A percentile compares a stretch with the other conserved stretches of the same genome.
phyloP scores from a whole-genome alignment of 148 eudicot species.

The Rhododendron simsii region DNA sequence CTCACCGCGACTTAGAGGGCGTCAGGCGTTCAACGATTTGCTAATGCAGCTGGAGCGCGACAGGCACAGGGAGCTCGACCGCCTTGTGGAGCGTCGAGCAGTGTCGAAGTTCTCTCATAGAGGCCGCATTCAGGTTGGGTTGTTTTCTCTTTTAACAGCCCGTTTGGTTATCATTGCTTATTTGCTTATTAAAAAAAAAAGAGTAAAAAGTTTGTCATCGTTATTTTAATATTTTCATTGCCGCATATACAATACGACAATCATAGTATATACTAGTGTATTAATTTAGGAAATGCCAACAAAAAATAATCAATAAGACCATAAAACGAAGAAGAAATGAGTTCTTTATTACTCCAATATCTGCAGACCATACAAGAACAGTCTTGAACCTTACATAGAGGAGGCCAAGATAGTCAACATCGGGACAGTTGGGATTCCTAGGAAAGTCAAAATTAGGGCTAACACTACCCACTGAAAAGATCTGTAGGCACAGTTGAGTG shows the following conservation, averaged over 20 bases:
- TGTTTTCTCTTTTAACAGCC: neutral
- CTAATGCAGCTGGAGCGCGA: constrained; percentile 43
- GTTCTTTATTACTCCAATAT: neutral
- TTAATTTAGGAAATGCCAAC: too few species aligned
- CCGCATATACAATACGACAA: too few species aligned
- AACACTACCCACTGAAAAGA: too few species aligned
- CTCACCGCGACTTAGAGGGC: constrained; percentile 62
- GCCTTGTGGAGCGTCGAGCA: constrained; percentile 26
- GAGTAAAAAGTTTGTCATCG: too few species aligned
- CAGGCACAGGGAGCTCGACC: constrained; percentile 48
- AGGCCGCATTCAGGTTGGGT: constrained; percentile 69
- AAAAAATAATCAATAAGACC: neutral
- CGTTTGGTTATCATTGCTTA: neutral
- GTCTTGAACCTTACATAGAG: too few species aligned
- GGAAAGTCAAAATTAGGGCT: too few species aligned
- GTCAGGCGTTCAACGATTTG: constrained; percentile 53
- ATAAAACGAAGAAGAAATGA: neutral
- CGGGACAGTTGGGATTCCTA: too few species aligned
- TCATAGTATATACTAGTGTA: too few species aligned
- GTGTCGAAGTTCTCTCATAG: constrained; percentile 63
- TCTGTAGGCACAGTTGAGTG: too few species aligned
- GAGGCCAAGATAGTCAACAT: too few species aligned
- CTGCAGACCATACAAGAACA: too few species aligned
- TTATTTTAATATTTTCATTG: neutral
- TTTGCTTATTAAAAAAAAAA: neutral